Evolutionary conservation across 1,284 basidiomycete genomes (phyloP).

Genomic region (Cryptococcus amylolentus): DNA sequence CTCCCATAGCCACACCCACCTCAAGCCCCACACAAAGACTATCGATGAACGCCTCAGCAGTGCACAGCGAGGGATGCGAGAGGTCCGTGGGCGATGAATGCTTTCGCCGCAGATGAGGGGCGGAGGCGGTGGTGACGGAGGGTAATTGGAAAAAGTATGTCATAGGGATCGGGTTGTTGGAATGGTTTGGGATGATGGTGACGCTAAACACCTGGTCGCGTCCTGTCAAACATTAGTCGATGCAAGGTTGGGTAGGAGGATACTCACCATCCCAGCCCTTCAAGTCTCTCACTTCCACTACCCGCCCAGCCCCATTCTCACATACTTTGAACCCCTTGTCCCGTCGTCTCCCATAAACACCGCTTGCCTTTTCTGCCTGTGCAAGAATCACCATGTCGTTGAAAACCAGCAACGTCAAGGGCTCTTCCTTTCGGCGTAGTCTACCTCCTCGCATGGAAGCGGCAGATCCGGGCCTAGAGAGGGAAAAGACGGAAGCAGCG

Average conservation of each 20-base stretch:
- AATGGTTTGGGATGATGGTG: conserved; percentile 13
- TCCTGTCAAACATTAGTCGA: conserved; percentile 7
- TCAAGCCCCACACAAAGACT: background rate
- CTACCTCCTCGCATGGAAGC: conserved; percentile 6
- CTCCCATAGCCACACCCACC: background rate
- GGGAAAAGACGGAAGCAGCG: conserved; percentile 3
- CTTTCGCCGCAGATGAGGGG: background rate
- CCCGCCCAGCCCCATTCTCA: conserved; percentile 40
- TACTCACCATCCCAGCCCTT: conserved; percentile 33
- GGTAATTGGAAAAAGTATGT: conserved; percentile 15
- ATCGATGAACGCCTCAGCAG: background rate
- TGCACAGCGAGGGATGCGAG: background rate
- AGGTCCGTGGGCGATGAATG: background rate
- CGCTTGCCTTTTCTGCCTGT: conserved; percentile 38
- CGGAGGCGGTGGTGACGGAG: background rate
- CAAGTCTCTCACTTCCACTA: conserved; percentile 38
- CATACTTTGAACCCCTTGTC: conserved; percentile 23
- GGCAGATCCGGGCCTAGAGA: conserved; percentile 14
- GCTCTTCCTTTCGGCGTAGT: conserved; percentile 27
- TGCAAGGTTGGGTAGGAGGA: background rate
- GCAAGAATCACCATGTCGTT: conserved; percentile 64
- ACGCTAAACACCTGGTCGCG: conserved; percentile 16
- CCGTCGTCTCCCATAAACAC: conserved; percentile 22
- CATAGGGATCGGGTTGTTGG: conserved; percentile 4
- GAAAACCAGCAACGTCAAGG: conserved; percentile 62